Percentiles rank a stretch among this genome's conserved stretches.
phyloP scores from a whole-genome alignment of 371 early-diverging fungal species.

The Apophysomyces variabilis region DNA sequence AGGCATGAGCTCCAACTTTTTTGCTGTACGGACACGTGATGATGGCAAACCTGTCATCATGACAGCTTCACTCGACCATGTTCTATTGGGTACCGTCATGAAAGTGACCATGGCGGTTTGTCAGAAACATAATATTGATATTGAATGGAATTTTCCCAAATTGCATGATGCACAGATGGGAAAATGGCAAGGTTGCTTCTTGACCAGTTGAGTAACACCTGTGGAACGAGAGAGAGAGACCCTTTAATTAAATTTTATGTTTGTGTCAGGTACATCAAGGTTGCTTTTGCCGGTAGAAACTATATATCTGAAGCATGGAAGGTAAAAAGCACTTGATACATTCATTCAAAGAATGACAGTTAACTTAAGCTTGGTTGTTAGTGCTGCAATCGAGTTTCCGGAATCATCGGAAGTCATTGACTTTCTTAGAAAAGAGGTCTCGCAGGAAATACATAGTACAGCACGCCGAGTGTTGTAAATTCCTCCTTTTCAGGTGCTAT shows the following conservation, averaged over 20 bases:
- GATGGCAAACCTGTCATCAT: constrained; percentile 38
- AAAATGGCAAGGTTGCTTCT: constrained; percentile 63
- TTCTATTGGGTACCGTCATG: constrained; percentile 65
- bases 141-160: constrained; percentile 53
- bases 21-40: constrained; percentile 37
- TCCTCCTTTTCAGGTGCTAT: neutral
- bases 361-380: constrained; percentile 5
- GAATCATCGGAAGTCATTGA: constrained; percentile 33
- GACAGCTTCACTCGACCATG: constrained; percentile 61
- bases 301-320: constrained; percentile 38
- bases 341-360: neutral
- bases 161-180: constrained; percentile 42
- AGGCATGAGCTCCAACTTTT: constrained; percentile 71
- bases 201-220: constrained; percentile 52
- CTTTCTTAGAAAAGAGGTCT: constrained; percentile 33
- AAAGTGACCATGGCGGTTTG: constrained; percentile 59
- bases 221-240: neutral
- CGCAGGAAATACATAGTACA: constrained; percentile 32
- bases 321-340: constrained; percentile 19
- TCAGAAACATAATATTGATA: constrained; percentile 45
- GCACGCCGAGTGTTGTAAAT: constrained; percentile 20
- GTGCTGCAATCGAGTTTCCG: constrained; percentile 35
- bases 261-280: constrained; percentile 51
- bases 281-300: constrained; percentile 57
- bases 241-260: neutral